These are phyloP conservation scores for Ceratobasidium sp. DNA, from an alignment of 1,284 basidiomycete genomes.

Conservation along the genomic window DNA sequence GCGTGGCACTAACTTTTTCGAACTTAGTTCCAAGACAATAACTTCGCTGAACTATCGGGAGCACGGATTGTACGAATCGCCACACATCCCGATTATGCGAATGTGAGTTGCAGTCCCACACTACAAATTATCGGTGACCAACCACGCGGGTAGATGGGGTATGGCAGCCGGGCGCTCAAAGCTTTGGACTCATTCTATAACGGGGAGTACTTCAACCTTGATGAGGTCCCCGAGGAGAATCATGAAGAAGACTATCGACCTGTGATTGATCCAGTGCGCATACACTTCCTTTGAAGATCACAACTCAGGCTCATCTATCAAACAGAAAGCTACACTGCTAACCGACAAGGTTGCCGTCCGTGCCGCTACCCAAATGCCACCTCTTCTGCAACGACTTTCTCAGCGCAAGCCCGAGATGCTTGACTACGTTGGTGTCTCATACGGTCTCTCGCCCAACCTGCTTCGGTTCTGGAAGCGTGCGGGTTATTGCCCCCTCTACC, in stretches of 20 bases:
- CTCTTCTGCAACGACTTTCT: constrained; percentile 90
- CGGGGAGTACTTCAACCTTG: constrained; percentile 92
- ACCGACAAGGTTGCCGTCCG: constrained; percentile 84
- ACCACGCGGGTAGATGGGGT: constrained; percentile 83
- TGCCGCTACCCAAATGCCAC: constrained; percentile 86
- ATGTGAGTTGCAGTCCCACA: constrained; percentile 64
- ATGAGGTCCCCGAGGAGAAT: constrained; percentile 67
- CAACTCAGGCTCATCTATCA: neutral
- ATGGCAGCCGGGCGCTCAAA: constrained; percentile 92
- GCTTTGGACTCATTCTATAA: constrained; percentile 92
- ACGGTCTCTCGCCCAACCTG: constrained; percentile 91
- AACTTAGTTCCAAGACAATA: constrained; percentile 88
- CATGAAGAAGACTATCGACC: constrained; percentile 64
- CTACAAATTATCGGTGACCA: neutral
- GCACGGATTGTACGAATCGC: constrained; percentile 95
- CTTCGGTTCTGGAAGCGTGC: constrained; percentile 97
- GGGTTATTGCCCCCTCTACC: constrained; percentile 91
- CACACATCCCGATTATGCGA: constrained; percentile 95
- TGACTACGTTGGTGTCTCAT: constrained; percentile 97
- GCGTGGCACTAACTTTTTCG: constrained; percentile 4
- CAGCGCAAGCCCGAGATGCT: constrained; percentile 92
- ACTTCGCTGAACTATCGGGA: constrained; percentile 93
- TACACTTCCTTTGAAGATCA: constrained; percentile 20
- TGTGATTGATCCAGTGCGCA: constrained; percentile 71
- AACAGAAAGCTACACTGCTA: constrained; percentile 65